Base-by-base conservation (phyloP, 2,329 filamentous ascomycete species). In the Hysterium pulicare region DNA sequence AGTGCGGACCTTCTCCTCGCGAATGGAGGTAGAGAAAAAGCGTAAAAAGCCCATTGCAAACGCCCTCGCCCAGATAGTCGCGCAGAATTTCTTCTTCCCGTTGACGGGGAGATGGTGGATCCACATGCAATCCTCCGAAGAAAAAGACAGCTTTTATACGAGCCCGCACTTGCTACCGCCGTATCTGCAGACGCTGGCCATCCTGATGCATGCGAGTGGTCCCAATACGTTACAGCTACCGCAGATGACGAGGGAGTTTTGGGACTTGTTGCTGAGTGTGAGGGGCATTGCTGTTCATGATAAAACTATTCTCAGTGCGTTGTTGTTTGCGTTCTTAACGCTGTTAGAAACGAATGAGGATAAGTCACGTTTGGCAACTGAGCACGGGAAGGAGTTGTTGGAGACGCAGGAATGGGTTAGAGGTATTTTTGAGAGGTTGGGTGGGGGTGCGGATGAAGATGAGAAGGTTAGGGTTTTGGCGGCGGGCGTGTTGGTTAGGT, bases 381-480 rank as follows among this genome's bases (percentile, higher is more conserved):
- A 84, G 44, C 81, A 89, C 54, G 83, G 86, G 1, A 80, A 82
- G 42, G 83, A 91, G 63, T 71, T 97, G 17, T 76, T 95, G 39
- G 91, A 97, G 74, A 86, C 88, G 46, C 81, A 87, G 55, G 86
- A 89, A 58, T 98, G 93, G 93, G 86, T 87, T 1, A 77, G 82
- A 33, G 74, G 75, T 41, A 78, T 96, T 1, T 94, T 96, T 66
- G 80, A 85, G 40, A 55, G 59, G 26, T 41, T 67, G 38, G 47
- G 50, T 44, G 46, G 72, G 72, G 37, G 65, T 61, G 47, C 45
- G 63, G 73, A 76, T 33, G 85, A 95, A 61, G 88, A 93, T 62
- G 87, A 86, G 45, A 82, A 85, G 48, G 81, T 91, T 23, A 85
- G 89, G 71, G 87, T 83, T 71, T 59, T 93, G 56, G 84, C 87